Evolutionary conservation across 352 stramenopile genomes (phyloP).

Genomic region (Phytophthora macrochlamydospora): DNA sequence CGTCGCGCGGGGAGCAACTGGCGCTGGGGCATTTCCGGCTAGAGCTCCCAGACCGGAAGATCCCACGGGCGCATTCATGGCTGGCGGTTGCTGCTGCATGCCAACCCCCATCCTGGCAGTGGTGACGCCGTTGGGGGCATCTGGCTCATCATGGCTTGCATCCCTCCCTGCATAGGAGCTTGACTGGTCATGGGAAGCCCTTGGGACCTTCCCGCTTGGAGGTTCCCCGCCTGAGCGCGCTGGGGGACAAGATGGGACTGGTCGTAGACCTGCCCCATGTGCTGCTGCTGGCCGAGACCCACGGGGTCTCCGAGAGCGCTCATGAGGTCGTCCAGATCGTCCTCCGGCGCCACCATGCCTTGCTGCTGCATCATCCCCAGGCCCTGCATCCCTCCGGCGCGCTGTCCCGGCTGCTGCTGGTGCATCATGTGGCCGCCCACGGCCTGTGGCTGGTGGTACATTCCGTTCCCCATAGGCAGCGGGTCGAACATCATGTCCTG

Average conservation of each 20-base stretch:
- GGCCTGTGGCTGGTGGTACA: slow-evolving; percentile 46
- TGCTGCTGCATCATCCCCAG: slow-evolving; percentile 57
- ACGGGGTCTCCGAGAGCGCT: slow-evolving; percentile 60
- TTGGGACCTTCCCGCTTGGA: slow-evolving; percentile 26
- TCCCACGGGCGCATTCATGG: slow-evolving; percentile 4
- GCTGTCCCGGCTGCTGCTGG: slow-evolving; percentile 38
- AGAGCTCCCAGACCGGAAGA: slow-evolving; percentile 17
- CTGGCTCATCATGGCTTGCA: slow-evolving; percentile 33
- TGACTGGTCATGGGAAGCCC: slow-evolving; percentile 33
- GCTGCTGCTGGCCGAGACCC: slow-evolving; percentile 51
- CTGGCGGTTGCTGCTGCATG: slow-evolving; percentile 37
- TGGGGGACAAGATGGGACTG: slow-evolving; percentile 58
- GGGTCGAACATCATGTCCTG: slow-evolving; percentile 82
- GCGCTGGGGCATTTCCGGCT: slow-evolving; percentile 11
- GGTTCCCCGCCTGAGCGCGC: slow-evolving; percentile 33
- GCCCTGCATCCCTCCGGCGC: slow-evolving; percentile 33
- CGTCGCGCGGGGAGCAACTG: slow-evolving; percentile 7
- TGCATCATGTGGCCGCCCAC: slow-evolving; percentile 32
- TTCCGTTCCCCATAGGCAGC: slow-evolving; percentile 63
- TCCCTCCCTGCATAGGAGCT: slow-evolving; percentile 39
- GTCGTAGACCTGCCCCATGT: slow-evolving; percentile 65
- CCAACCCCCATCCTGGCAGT: slow-evolving; percentile 19
- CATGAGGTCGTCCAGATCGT: slow-evolving; percentile 79
- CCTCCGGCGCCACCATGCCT: slow-evolving; percentile 59
- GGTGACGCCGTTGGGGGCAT: slow-evolving; percentile 29